A percentile compares a stretch with the other conserved stretches of the same genome.
Evolutionary conservation across 1,284 basidiomycete genomes (phyloP).

Genomic region (Calocybe gambosa): DNA sequence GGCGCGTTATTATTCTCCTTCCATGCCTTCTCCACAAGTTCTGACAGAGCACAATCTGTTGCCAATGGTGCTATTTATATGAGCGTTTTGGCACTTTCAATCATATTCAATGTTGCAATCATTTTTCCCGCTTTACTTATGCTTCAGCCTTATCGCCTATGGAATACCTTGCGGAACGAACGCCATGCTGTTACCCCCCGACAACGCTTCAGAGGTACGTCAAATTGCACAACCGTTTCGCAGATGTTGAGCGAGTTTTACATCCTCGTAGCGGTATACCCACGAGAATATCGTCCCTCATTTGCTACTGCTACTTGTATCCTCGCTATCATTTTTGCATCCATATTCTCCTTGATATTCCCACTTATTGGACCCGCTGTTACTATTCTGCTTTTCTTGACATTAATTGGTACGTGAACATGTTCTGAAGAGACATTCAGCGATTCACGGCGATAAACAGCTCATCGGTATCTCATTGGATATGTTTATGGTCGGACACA

Average conservation of each 20-base stretch:
- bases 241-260: not conserved
- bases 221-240: not conserved
- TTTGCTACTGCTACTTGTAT: constrained; percentile 61
- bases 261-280: constrained; percentile 54
- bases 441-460: constrained; percentile 26
- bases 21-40: constrained; percentile 43
- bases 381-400: constrained; percentile 58
- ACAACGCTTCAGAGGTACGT: constrained; percentile 70
- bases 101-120: constrained; percentile 64
- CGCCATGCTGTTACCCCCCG: constrained; percentile 64
- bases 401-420: constrained; percentile 53
- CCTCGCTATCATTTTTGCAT: constrained; percentile 65
- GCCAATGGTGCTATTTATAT: constrained; percentile 71
- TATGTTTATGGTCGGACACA: constrained; percentile 68
- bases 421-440: not conserved
- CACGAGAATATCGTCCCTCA: constrained; percentile 63
- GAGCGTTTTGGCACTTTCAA: constrained; percentile 53
- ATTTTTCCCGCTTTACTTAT: constrained; percentile 65
- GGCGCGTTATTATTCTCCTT: constrained; percentile 65
- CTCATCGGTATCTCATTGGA: constrained; percentile 68
- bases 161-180: constrained; percentile 48
- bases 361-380: constrained; percentile 72
- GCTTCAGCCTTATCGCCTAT: constrained; percentile 61
- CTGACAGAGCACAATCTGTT: constrained; percentile 39
- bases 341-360: constrained; percentile 67